A percentile compares a stretch with the other conserved stretches of the same genome.
These are phyloP conservation scores for Yarrowia galli DNA, from an alignment of 1,139 yeast species.

Conservation along the genomic window DNA sequence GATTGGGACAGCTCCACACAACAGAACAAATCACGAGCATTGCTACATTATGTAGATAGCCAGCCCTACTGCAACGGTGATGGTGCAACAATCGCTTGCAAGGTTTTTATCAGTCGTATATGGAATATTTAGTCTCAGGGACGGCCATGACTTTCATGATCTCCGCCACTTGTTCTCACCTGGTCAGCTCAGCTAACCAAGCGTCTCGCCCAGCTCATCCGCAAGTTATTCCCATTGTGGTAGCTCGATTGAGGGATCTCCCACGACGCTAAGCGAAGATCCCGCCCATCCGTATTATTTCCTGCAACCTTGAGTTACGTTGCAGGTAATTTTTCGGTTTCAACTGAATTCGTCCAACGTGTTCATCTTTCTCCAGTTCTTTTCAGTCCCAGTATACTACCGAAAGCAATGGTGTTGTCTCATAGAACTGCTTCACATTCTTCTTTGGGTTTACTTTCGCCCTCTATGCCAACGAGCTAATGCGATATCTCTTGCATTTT, in stretches of 20 bases:
- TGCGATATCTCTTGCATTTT: neutral
- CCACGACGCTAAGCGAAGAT: constrained; percentile 16
- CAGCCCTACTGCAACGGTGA: too few relatives aligned
- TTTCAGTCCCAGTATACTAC: too few relatives aligned
- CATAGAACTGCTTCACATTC: neutral
- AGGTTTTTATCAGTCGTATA: constrained; percentile 7
- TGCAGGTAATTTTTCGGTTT: neutral
- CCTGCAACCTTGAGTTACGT: neutral
- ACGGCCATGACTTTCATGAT: neutral
- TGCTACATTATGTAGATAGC: too few relatives aligned
- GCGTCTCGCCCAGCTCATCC: neutral
- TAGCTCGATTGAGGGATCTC: constrained; percentile 1
- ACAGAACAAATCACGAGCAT: too few relatives aligned
- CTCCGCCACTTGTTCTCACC: neutral
- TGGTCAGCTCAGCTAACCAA: neutral
- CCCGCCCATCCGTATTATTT: neutral
- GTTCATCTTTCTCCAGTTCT: too few relatives aligned
- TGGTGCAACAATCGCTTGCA: neutral
- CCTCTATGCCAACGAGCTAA: neutral
- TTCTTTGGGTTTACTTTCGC: neutral
- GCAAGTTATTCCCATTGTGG: constrained; percentile 2
- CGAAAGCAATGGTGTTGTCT: neutral
- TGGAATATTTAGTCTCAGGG: neutral
- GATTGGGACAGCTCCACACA: neutral
- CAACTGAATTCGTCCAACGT: too few relatives aligned